phyloP scores from a whole-genome alignment of 1,139 yeast genomes.

The Pichia sorboxylosa region DNA sequence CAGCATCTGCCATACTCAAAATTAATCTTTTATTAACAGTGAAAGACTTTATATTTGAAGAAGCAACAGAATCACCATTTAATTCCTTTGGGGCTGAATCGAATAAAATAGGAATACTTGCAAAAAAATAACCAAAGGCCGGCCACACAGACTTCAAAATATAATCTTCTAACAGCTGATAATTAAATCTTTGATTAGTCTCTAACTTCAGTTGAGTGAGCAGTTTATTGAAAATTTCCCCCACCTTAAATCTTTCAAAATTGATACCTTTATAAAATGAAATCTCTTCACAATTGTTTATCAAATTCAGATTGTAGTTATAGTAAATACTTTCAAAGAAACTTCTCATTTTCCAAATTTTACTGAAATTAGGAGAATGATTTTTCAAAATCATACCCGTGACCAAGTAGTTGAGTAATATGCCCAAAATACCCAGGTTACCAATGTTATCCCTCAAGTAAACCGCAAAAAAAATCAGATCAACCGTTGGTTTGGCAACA shows the following conservation, averaged over 20 bases:
- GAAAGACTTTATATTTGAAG: constrained; percentile 71
- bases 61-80: constrained; percentile 11
- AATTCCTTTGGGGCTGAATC: constrained; percentile 10
- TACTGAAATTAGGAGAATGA: constrained; percentile 82
- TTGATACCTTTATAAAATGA: constrained; percentile 87
- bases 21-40: constrained; percentile 83
- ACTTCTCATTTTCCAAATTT: constrained; percentile 59
- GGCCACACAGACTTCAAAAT: constrained; percentile 90
- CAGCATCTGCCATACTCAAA: constrained; percentile 91
- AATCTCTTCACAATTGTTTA: constrained; percentile 85
- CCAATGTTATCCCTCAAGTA: constrained; percentile 82
- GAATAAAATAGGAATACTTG: constrained; percentile 72
- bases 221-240: constrained; percentile 45
- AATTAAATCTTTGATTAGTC: constrained; percentile 43
- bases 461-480: constrained; percentile 73
- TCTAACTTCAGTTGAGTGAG: constrained; percentile 34
- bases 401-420: constrained; percentile 65
- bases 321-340: constrained; percentile 82
- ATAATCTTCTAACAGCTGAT: constrained; percentile 74
- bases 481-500: constrained; percentile 86
- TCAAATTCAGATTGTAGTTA: constrained; percentile 74
- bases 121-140: constrained; percentile 81
- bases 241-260: constrained; percentile 64
- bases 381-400: constrained; percentile 68
- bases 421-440: constrained; percentile 70